Base-by-base conservation (phyloP, 2,329 filamentous ascomycete genomes). In the Hymenoscyphus scutula region DNA sequence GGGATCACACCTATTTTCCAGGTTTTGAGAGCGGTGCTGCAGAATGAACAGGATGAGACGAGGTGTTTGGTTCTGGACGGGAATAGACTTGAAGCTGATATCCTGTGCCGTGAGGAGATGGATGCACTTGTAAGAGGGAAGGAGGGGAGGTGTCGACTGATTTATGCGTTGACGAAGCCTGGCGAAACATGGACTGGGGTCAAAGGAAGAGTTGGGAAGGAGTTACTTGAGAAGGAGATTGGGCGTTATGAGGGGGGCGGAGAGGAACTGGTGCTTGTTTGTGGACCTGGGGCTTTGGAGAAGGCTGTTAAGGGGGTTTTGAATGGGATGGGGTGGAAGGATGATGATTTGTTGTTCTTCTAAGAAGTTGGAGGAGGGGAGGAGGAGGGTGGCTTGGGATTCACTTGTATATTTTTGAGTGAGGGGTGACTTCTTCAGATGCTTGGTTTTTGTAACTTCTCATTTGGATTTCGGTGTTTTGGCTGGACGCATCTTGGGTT, bases 1-100 rank as follows among this genome's bases (percentile, higher is more conserved):
- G 93, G 93, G 0, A 89, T 97, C 71, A 97, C 93, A n/a, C 93
- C 93, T 0, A 90, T 97, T 66, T 95, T 88, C 73, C 90, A 95
- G 72, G 90, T 96, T 2, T 79, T 96, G 59, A 81, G 90, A 6
- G 89, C 90, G 0, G 84, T 96, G 0, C 82, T 92, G 74, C 80
- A 82, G 54, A 85, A 94, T 65, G 69, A 73, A 1, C 73, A 79
- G 0, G 90, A 94, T 71, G 68, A 75, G 8, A 95, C 90, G 0
- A 77, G 74, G 1, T 96, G 91, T 71, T 77, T 89, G 1, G 81
- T 97, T 0, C 78, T 97, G 0, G 82, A 96, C 70, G 91, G 92
- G 0, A 97, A 97, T 70, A 80, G 91, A 13, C 72, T 81, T 6
- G 84, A 91, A 59, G 87, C 89, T 66, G 93, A 97, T 73, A 96